Evolutionary conservation across 768 basidiomycete species (phyloP), one percentile per base, ranked within the genome.

Genomic region (Termitomyces sp.): DNA sequence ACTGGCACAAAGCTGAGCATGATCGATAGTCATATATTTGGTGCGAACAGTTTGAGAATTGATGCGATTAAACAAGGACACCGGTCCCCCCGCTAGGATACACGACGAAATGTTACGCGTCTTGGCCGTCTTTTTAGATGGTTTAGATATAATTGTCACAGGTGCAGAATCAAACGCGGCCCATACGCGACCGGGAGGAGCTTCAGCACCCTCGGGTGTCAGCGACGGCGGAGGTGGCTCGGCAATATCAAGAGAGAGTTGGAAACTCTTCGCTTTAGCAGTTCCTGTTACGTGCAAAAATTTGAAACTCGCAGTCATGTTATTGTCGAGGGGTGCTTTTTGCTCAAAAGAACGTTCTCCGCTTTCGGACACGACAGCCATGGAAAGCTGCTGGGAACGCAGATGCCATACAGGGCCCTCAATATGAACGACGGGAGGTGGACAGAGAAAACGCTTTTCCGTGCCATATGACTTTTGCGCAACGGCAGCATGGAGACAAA

Each of bases 381-480:
- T 94, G 37, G 89, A 83, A 50, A 93, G 81, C 61, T 87, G 86
- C 69, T 90, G 92, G 37, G 81, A 77, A 52, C 87, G 87, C 78
- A 92, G 87, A 60, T 90, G 88, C 84, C 87, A 86, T 38, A 88
- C 85, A 2, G 94, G 90, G 19, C 93, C 92, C 65, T 93, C 90
- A 62, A 95, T 92, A 63, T 92, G 90, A 31, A 98, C 92, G 57
- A 96, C 84, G 9, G 95, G 95, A 3, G 95, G 94, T 9, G 95
- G 95, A 66, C 91, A 93, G 37, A 98, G 82, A 68, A 95, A 94
- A 56, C 95, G 88, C 71, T 95, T 95, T 76, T 97, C 95, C 70
- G 89, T 92, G 51, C 92, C 92, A 68, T 97, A 97, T 11, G 92
- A 95, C 75, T 97, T 97, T 75, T 97, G 95, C 1, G 92, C 95